Evolutionary conservation across 1,139 yeast genomes (phyloP).

Genomic region (Hyphopichia wangnamkhiaoensis): DNA sequence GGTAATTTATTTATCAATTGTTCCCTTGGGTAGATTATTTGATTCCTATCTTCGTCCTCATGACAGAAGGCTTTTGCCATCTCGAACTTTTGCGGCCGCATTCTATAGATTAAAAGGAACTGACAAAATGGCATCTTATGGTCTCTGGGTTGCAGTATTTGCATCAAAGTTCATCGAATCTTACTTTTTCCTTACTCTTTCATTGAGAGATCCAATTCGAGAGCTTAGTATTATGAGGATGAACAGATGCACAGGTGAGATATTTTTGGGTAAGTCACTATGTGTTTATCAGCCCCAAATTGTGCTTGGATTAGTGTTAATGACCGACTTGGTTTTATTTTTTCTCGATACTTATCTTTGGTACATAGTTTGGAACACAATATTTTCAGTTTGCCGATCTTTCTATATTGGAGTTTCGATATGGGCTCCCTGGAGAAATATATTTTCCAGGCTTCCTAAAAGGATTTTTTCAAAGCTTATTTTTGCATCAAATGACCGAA

Average conservation of each 20-base stretch:
- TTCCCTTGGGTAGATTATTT: slow-evolving; percentile 49
- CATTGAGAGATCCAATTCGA: slow-evolving; percentile 50
- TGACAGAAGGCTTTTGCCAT: slow-evolving; percentile 33
- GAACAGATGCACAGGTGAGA: slow-evolving; percentile 46
- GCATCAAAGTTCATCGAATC: slow-evolving; percentile 51
- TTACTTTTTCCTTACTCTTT: slow-evolving; percentile 50
- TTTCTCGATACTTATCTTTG: slow-evolving; percentile 57
- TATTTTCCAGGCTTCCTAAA: slow-evolving; percentile 52
- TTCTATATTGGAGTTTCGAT: slow-evolving; percentile 54
- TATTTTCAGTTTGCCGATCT: slow-evolving; percentile 49
- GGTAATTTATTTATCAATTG: slow-evolving; percentile 45
- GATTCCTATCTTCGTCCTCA: slow-evolving; percentile 19
- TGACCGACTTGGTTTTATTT: slow-evolving; percentile 49
- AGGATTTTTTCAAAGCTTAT: slow-evolving; percentile 49
- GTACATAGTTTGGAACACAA: slow-evolving; percentile 56
- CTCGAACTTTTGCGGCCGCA: slow-evolving; percentile 36
- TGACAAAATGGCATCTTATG: slow-evolving; percentile 42
- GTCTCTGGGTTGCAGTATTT: slow-evolving; percentile 50
- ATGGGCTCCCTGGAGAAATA: slow-evolving; percentile 61
- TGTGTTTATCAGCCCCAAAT: slow-evolving; percentile 44
- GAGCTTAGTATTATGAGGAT: slow-evolving; percentile 45
- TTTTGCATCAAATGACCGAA: slow-evolving; percentile 29
- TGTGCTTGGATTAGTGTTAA: slow-evolving; percentile 35
- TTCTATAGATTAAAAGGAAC: slow-evolving; percentile 38
- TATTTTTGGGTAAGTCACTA: slow-evolving; percentile 38